Evolutionary conservation across 176 grass and related monocot genomes (phyloP).

Genomic region (Musa troglodytarum): DNA sequence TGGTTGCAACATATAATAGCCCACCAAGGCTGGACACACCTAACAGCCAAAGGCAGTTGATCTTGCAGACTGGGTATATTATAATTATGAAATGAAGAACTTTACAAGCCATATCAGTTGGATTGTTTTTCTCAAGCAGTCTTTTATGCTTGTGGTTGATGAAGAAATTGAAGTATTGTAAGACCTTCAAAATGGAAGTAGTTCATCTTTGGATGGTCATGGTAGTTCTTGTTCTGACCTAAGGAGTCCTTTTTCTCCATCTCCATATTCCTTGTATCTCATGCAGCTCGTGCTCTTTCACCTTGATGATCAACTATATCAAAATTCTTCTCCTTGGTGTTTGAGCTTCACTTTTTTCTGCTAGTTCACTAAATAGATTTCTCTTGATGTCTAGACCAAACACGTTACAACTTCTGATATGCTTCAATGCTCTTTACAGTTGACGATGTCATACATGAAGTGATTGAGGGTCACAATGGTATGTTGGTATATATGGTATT

Average conservation of each 20-base stretch:
- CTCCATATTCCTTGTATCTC: too few species aligned
- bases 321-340: neutral
- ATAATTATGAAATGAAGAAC: too few species aligned
- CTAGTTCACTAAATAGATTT: neutral
- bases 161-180: neutral
- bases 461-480: conserved; percentile 73
- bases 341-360: neutral
- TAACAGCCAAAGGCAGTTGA: too few species aligned
- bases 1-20: too few species aligned
- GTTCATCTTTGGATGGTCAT: neutral
- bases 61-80: too few species aligned
- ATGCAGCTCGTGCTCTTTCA: neutral
- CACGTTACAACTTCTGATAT: neutral
- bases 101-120: too few species aligned
- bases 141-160: neutral
- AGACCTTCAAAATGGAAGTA: neutral
- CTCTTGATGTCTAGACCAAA: neutral
- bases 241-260: neutral
- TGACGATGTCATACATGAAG: conserved; percentile 94
- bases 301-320: neutral
- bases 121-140: too few species aligned
- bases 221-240: neutral
- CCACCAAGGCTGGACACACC: too few species aligned
- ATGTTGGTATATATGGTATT: conserved; percentile 83
- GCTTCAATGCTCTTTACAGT: conserved; percentile 35